Evolutionary conservation across 2,329 filamentous ascomycete species (phyloP).

Genomic region (Exserohilum turcica): DNA sequence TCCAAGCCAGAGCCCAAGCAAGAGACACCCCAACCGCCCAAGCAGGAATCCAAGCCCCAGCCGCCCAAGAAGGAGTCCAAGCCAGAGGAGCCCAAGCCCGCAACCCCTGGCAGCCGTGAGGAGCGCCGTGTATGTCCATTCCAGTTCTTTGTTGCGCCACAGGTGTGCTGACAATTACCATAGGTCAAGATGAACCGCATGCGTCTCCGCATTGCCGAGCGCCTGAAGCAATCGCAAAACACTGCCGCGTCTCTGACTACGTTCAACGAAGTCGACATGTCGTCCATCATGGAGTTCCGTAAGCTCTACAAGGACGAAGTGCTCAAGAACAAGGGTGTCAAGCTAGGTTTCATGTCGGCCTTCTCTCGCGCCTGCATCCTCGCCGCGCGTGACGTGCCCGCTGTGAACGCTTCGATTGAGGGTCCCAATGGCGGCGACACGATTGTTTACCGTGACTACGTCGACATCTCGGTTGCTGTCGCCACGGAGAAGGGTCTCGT

Average conservation of each 20-base stretch:
- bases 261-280: conserved; percentile 99
- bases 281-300: conserved; percentile 93
- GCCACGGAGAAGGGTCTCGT: conserved; percentile 97
- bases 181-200: conserved; percentile 99
- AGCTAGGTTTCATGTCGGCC: conserved; percentile 99
- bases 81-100: conserved; percentile 38
- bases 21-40: conserved; percentile 45
- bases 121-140: conserved; percentile 76
- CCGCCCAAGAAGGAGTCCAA: conserved; percentile 44
- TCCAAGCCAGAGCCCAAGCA: conserved; percentile 50
- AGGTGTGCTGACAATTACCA: conserved; percentile 19
- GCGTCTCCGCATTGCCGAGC: conserved; percentile 95
- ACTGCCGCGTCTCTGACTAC: conserved; percentile 96
- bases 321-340: conserved; percentile 93
- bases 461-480: conserved; percentile 96
- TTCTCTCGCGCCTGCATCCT: conserved; percentile 89
- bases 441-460: conserved; percentile 97
- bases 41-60: conserved; percentile 33
- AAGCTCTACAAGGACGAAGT: conserved; percentile 97
- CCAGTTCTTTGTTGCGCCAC: neutral
- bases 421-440: conserved; percentile 94
- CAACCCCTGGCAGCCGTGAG: conserved; percentile 72
- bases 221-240: conserved; percentile 98
- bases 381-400: conserved; percentile 93
- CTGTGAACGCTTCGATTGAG: conserved; percentile 95